Evolutionary conservation across 1,139 yeast species (phyloP), one percentile per base, ranked within the genome.

Genomic region (Hansenula lynferdii): DNA sequence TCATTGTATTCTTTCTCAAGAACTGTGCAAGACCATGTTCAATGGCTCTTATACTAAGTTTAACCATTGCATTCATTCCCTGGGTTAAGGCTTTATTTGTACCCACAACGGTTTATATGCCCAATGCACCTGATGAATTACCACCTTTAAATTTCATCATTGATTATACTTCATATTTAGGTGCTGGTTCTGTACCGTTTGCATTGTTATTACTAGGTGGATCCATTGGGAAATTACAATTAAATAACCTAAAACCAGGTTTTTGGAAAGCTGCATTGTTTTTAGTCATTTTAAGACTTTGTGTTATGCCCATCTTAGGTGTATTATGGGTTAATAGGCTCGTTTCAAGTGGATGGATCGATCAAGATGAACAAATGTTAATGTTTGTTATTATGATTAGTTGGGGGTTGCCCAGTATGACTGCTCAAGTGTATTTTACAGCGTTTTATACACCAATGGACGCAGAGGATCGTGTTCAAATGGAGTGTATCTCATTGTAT

Each of bases 71-170:
- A 22, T 85, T 89, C 82, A 70, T 90, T 11, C 96, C 96, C 0
- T 89, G 95, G 65, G 69, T 86, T 12, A 84, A 84, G 52, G 86
- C 95, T 1, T 67, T 89, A 20, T 89, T 89, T 57, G 86, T 85
- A 6, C 48, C 49, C 4, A 64, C 60, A 16, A 53, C 48, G 50
- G 69, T 54, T 48, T 54, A 53, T 6, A 59, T 79, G 35, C 80
- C 73, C 3, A 57, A 70, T 41, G 96, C 96, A 0, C 97, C 97
- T 0, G 97, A 89, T 60, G 69, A 70, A 5, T 71, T 71, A 44
- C 96, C 97, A 0, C 86, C 95, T 1, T 67, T 89, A 35, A 84
- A 86, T 25, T 89, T 89, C 51, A 45, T 87, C n/a, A 81, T 89
- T 75, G 96, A 89, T 56, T 79, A 79, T 42, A 69, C 90, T 1